phyloP scores from a whole-genome alignment of 2,329 filamentous ascomycete genomes.

The Aspergillus sp. region DNA sequence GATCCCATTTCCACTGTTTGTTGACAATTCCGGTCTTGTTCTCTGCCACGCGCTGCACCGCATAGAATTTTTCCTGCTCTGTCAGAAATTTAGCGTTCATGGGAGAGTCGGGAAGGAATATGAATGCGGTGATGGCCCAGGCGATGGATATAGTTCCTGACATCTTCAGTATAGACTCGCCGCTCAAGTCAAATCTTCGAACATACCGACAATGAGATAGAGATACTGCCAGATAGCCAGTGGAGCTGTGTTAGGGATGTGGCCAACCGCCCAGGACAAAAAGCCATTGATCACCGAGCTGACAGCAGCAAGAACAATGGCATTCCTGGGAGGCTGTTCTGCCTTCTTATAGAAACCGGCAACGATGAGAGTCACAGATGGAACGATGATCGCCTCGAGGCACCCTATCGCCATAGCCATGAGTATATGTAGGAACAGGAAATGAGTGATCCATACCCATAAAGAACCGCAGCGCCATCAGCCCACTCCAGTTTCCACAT shows the following conservation, averaged over 20 bases:
- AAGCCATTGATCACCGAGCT: conserved; percentile 31
- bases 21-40: conserved; percentile 41
- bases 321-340: conserved; percentile 37
- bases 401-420: conserved; percentile 14
- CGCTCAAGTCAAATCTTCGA: no score
- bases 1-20: conserved; percentile 28
- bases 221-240: conserved; percentile 58
- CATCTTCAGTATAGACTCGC: not conserved
- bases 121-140: conserved; percentile 50
- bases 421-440: not conserved
- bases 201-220: conserved; percentile 52
- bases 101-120: conserved; percentile 44
- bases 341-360: conserved; percentile 40
- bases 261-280: conserved; percentile 53
- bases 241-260: conserved; percentile 42
- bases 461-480: conserved; percentile 39
- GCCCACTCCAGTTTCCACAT: conserved; percentile 49
- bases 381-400: conserved; percentile 35
- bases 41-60: conserved; percentile 37
- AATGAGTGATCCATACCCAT: conserved; percentile 24
- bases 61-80: conserved; percentile 51
- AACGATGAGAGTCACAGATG: conserved; percentile 35
- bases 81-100: conserved; percentile 57
- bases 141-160: conserved; percentile 44
- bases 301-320: conserved; percentile 37